Evolutionary conservation across 1,284 basidiomycete genomes (phyloP).

Genomic region (Fomitopsis pinicola): DNA sequence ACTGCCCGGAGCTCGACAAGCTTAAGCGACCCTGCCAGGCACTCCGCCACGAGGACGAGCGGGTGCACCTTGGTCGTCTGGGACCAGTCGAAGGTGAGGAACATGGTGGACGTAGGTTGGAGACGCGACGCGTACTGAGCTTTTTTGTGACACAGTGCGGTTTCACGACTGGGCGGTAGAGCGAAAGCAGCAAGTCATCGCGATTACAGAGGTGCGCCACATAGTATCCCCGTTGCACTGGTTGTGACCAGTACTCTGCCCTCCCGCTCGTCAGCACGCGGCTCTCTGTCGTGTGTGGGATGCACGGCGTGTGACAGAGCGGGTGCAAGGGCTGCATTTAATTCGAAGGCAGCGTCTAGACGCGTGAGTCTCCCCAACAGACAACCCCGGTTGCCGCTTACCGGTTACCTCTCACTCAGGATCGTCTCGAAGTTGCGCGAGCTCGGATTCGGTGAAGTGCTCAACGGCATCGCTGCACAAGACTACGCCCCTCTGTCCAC

Average conservation of each 20-base stretch:
- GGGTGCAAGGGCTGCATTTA: not conserved
- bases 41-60: not conserved
- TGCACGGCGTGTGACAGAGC: not conserved
- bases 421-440: not conserved
- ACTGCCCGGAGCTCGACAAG: not conserved
- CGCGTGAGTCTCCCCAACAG: not conserved
- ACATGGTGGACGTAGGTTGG: no score
- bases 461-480: not conserved
- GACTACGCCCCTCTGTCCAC: not conserved
- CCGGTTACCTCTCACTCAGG: not conserved
- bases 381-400: not conserved
- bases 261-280: not conserved
- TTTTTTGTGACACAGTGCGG: no score
- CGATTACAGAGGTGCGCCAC: not conserved
- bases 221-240: not conserved
- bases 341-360: not conserved
- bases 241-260: not conserved
- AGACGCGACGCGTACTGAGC: no score
- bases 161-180: not conserved
- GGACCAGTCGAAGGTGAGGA: no score
- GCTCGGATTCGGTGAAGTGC: not conserved
- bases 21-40: not conserved
- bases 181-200: not conserved
- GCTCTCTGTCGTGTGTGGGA: not conserved
- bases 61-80: not conserved